Evolutionary conservation across 2,329 filamentous ascomycete species (phyloP).

Genomic region (Pyricularia sp.): DNA sequence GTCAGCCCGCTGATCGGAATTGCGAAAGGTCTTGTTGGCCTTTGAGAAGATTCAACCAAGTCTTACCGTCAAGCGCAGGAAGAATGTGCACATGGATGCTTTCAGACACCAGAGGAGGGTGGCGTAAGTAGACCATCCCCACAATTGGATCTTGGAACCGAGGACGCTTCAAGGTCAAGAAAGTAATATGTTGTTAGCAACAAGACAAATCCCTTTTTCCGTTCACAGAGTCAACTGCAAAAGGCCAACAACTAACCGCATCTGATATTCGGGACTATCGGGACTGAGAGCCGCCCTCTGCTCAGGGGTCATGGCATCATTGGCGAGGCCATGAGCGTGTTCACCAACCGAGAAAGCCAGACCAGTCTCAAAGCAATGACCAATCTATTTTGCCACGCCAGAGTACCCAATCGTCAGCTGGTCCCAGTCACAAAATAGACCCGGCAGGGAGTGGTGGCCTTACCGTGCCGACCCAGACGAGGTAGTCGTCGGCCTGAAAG

Average conservation of each 20-base stretch:
- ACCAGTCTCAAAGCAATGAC: slow-evolving; percentile 16
- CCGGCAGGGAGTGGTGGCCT: slow-evolving; percentile 13
- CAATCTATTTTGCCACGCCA: background rate
- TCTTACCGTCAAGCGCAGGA: slow-evolving; percentile 19
- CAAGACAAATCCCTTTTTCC: too few relatives aligned
- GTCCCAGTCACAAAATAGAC: background rate
- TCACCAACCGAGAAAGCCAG: slow-evolving; percentile 20
- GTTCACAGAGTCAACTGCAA: background rate
- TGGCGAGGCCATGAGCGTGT: slow-evolving; percentile 20
- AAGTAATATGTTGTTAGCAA: background rate
- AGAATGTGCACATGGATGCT: slow-evolving; percentile 20
- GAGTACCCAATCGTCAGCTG: background rate
- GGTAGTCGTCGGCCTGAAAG: slow-evolving; percentile 49
- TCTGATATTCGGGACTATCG: slow-evolving; percentile 16
- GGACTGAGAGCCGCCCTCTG: slow-evolving; percentile 17
- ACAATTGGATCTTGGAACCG: slow-evolving; percentile 24
- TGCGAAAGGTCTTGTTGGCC: too few relatives aligned
- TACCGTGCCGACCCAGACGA: slow-evolving; percentile 46
- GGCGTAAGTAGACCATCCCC: slow-evolving; percentile 16
- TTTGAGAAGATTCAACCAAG: too few relatives aligned
- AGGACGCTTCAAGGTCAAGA: slow-evolving; percentile 15
- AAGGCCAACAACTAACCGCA: slow-evolving; percentile 13
- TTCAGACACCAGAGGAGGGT: slow-evolving; percentile 18
- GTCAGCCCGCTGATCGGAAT: background rate
- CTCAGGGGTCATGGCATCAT: slow-evolving; percentile 22